These are phyloP conservation scores for Lactuca sativa DNA, from an alignment of 129 eudicot genomes.

Conservation along the genomic window DNA sequence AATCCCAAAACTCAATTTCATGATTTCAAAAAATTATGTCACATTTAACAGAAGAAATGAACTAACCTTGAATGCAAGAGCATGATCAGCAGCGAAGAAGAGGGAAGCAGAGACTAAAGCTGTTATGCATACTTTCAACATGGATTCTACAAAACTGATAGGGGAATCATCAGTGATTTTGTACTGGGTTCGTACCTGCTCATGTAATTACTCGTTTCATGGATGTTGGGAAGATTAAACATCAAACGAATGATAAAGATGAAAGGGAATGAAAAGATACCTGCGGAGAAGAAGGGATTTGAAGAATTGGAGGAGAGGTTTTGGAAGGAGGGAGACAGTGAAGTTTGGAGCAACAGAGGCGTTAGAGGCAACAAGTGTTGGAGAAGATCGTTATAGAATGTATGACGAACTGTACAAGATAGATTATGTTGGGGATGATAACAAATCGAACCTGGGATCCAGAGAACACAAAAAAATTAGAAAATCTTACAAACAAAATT, in stretches of 20 bases:
- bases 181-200: conserved; percentile 30
- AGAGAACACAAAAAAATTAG: too few relatives aligned
- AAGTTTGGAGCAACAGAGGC: conserved; percentile 37
- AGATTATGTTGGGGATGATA: too few relatives aligned
- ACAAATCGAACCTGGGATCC: too few relatives aligned
- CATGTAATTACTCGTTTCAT: too few relatives aligned
- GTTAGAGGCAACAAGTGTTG: conserved; percentile 43
- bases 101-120: conserved; percentile 80
- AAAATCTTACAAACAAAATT: too few relatives aligned
- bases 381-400: too few relatives aligned
- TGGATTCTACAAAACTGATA: conserved; percentile 43
- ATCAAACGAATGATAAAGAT: conserved; percentile 3
- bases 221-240: not conserved
- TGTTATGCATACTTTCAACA: conserved; percentile 56
- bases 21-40: not conserved
- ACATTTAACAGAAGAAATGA: not conserved
- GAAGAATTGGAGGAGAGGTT: conserved; percentile 25
- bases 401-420: too few relatives aligned
- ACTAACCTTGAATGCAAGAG: conserved; percentile 84
- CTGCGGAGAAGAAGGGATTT: conserved; percentile 21
- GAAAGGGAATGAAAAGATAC: not conserved
- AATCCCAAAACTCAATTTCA: conserved; percentile 4
- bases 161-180: conserved; percentile 13
- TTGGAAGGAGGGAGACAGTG: conserved; percentile 25
- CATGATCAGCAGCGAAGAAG: conserved; percentile 74